Evolutionary conservation across 192 early-diverging fungal genomes (phyloP).

Genomic region (Gonapodya prolifera): DNA sequence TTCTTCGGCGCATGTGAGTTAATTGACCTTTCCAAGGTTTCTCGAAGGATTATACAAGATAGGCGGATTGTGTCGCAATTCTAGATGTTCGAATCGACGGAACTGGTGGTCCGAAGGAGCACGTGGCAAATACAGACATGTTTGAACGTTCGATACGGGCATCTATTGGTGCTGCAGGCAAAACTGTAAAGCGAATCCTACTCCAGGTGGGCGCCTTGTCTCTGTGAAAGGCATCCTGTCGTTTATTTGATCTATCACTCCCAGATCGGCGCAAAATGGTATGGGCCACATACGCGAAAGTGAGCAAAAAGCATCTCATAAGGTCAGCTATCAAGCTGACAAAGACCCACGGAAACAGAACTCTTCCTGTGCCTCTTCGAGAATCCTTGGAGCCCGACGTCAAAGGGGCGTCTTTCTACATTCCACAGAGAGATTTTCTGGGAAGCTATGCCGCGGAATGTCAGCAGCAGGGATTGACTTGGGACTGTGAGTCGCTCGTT

Average conservation of each 20-base stretch:
- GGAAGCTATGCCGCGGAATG: not conserved
- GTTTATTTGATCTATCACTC: not conserved
- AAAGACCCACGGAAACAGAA: not conserved
- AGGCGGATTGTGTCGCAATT: not conserved
- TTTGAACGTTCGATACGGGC: not conserved
- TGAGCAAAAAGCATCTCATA: not conserved
- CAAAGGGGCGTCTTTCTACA: not conserved
- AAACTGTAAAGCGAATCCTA: not conserved
- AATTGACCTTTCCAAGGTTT: not conserved
- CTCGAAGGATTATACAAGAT: not conserved
- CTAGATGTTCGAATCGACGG: not conserved
- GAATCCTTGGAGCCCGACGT: not conserved
- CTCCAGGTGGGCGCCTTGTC: not conserved
- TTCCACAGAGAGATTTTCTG: not conserved
- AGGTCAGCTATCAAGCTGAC: no score
- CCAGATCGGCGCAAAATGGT: slow-evolving; percentile 3
- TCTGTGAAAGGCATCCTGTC: not conserved
- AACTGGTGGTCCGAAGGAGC: not conserved
- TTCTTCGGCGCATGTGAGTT: not conserved
- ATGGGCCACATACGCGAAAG: not conserved
- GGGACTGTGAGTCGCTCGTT: not conserved
- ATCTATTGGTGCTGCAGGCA: not conserved
- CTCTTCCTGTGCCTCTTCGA: not conserved
- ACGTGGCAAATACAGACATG: not conserved
- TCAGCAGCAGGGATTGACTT: not conserved